A percentile compares a stretch with the other conserved stretches of the same genome.
These are phyloP conservation scores for Didymella exigua DNA, from an alignment of 2,329 filamentous ascomycete genomes.

Conservation along the genomic window DNA sequence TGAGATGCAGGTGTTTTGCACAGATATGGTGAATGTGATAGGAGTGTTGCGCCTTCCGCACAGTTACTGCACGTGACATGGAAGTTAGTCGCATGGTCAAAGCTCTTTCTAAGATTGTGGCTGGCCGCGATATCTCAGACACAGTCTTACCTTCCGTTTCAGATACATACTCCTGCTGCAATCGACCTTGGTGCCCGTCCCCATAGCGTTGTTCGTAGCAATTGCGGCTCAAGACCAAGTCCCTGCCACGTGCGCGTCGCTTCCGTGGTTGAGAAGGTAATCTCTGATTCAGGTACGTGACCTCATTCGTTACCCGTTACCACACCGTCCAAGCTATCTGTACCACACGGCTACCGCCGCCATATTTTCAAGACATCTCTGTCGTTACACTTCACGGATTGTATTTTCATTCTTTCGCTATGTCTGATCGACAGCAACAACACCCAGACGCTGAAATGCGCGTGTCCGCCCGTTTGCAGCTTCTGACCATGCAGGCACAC, in stretches of 20 bases:
- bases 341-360: conserved; percentile 1
- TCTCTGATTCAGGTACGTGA: conserved; percentile 10
- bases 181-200: background rate
- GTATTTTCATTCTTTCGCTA: background rate
- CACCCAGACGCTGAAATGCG: background rate
- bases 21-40: background rate
- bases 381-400: background rate
- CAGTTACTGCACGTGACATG: conserved; percentile 7
- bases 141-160: background rate
- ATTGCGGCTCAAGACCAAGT: background rate
- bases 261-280: background rate
- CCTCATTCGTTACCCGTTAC: conserved; percentile 9
- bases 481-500: conserved; percentile 13
- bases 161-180: background rate
- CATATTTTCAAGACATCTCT: background rate
- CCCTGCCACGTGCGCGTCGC: background rate
- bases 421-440: background rate
- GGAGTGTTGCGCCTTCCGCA: background rate
- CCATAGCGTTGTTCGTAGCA: background rate
- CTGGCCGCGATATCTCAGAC: conserved; percentile 5
- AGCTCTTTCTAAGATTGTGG: conserved; percentile 16
- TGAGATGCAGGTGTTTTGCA: background rate
- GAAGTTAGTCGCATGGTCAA: conserved; percentile 8
- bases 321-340: background rate
- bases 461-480: conserved; percentile 1